These are phyloP conservation scores for Dothideomycetidae sp. DNA, from an alignment of 2,329 filamentous ascomycete genomes.

Conservation along the genomic window DNA sequence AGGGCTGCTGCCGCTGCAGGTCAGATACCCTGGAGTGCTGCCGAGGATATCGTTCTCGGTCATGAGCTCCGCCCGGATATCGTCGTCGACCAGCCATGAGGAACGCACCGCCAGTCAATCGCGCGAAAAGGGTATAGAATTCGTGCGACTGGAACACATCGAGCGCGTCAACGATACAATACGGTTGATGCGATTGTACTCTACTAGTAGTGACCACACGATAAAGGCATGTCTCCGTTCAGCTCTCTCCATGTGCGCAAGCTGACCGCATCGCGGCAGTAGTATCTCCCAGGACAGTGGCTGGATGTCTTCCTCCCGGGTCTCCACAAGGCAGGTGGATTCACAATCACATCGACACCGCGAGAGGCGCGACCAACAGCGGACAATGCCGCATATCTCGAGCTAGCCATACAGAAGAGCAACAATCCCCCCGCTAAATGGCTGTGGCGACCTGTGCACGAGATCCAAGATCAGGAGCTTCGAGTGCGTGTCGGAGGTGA, in stretches of 20 bases:
- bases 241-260: constrained; percentile 14
- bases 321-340: constrained; percentile 60
- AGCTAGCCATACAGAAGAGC: constrained; percentile 64
- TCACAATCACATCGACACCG: constrained; percentile 73
- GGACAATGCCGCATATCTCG: constrained; percentile 41
- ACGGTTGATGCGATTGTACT: constrained; percentile 50
- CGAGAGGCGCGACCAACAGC: constrained; percentile 26
- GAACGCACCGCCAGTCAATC: constrained; percentile 63
- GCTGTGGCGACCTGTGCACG: constrained; percentile 48
- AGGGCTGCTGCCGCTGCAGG: no score
- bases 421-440: constrained; percentile 60
- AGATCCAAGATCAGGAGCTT: constrained; percentile 46
- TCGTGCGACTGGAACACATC: constrained; percentile 47
- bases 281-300: constrained; percentile 79
- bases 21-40: no score
- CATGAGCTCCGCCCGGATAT: constrained; percentile 22
- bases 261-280: constrained; percentile 14
- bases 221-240: constrained; percentile 16
- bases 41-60: no score
- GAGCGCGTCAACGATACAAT: constrained; percentile 52
- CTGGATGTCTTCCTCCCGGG: constrained; percentile 66
- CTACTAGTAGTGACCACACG: constrained; percentile 32
- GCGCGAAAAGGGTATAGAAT: constrained; percentile 50
- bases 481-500: constrained; percentile 62
- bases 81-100: constrained; percentile 38